Evolutionary conservation across 2,329 filamentous ascomycete species (phyloP), one percentile per base, ranked within the genome.

Genomic region (Coniochaeta hoffmannii): DNA sequence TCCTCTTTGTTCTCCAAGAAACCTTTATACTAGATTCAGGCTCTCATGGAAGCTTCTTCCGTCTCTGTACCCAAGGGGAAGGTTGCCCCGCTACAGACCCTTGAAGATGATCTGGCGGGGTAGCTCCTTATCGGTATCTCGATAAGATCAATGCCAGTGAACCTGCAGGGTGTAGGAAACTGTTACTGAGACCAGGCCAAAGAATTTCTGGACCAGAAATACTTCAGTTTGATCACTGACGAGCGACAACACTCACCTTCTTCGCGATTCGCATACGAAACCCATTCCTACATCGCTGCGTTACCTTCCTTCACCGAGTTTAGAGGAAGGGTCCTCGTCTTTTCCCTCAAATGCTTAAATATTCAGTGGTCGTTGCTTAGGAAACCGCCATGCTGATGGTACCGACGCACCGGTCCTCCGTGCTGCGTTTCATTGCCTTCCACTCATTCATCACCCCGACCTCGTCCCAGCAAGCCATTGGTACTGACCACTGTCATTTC

Each of bases 381-480:
- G 49, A 51, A 51, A 30, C 11, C 49, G 49, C 49, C 17, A 51
- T 51, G 49, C 49, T 51, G 31, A 51, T 34, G 49, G 49, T 51
- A 31, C 49, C 28, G 6, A 31, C 49, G 49, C n/a, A 12, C 17
- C 49, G 28, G 28, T 12, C 28, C 30, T 34, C 28, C 49, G 22
- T 22, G n/a, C n/a, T n/a, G 31, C 49, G 28, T 34, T 51, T 34
- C 17, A 12, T 34, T 34, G 49, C 19, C 49, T 34, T 24, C 32
- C 49, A 31, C 22, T 51, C 19, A 51, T n/a, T 28, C 6, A 15
- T 28, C 24, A 46, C 22, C 41, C 8, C 41, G 19, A 46, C 24
- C 22, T 28, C 24, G 41, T 46, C 22, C 41, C 22, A 46, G 41
- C 41, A 22, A 46, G 24, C 41, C 41, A 44, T 46, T 46, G 41